phyloP scores from a whole-genome alignment of 2,329 filamentous ascomycete species.

The Aspergillus arachidicola region DNA sequence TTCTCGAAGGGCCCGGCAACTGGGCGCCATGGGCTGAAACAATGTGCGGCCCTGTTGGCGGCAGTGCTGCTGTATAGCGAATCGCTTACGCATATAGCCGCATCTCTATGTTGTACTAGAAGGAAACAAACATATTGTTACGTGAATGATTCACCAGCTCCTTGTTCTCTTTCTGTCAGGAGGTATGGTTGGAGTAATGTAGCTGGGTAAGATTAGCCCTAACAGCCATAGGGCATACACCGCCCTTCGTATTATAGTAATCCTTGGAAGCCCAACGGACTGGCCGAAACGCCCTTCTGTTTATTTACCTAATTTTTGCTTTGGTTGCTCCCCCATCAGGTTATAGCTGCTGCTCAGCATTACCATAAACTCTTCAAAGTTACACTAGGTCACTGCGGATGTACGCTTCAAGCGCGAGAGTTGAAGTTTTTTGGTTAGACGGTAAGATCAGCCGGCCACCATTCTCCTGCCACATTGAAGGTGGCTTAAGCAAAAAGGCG shows the following conservation, averaged over 20 bases:
- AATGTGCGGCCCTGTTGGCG: background rate
- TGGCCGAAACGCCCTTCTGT: background rate
- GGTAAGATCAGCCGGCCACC: slow-evolving; percentile 14
- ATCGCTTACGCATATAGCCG: background rate
- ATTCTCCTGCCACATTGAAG: background rate
- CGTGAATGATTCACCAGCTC: background rate
- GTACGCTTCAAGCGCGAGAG: slow-evolving; percentile 5
- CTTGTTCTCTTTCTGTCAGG: background rate
- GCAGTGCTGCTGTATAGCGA: background rate
- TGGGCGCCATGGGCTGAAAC: background rate
- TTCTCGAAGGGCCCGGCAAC: background rate
- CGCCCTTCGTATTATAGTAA: slow-evolving; percentile 5
- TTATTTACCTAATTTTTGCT: too few species aligned
- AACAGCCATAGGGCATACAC: background rate
- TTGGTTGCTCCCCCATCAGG: background rate
- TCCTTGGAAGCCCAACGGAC: background rate
- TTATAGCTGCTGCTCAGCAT: background rate
- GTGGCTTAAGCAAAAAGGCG: background rate
- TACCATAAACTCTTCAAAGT: background rate
- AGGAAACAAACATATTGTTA: slow-evolving; percentile 1
- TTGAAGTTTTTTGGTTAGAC: slow-evolving; percentile 11
- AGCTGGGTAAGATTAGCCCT: background rate
- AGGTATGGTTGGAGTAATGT: background rate
- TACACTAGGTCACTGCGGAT: slow-evolving; percentile 9
- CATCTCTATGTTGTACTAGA: background rate